Evolutionary conservation across 2,329 filamentous ascomycete genomes (phyloP).

Genomic region (Fusarium robinianum): DNA sequence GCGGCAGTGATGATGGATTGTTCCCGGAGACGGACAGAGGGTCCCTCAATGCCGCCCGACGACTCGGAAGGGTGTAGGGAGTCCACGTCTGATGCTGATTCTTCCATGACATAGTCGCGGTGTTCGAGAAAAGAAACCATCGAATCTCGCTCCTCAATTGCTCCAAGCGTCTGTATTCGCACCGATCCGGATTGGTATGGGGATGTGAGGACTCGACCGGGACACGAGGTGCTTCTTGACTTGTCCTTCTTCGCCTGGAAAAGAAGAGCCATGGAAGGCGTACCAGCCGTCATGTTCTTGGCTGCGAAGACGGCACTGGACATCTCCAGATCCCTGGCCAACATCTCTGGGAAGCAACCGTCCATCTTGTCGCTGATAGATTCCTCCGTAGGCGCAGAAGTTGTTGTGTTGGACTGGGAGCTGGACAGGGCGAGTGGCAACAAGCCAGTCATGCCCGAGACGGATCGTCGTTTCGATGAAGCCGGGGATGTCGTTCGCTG

Average conservation of each 20-base stretch:
- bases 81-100: conserved; percentile 41
- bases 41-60: conserved; percentile 40
- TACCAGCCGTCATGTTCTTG: conserved; percentile 57
- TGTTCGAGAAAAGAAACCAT: conserved; percentile 43
- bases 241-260: conserved; percentile 33
- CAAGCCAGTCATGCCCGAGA: conserved; percentile 47
- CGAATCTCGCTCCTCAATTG: conserved; percentile 45
- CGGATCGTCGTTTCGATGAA: conserved; percentile 40
- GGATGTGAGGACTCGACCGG: conserved; percentile 30
- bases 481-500: conserved; percentile 25
- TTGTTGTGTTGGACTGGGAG: conserved; percentile 33
- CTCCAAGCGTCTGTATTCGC: conserved; percentile 39
- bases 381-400: conserved; percentile 30
- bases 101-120: conserved; percentile 24
- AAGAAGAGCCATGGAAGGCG: conserved; percentile 47
- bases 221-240: conserved; percentile 18
- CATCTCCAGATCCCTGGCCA: conserved; percentile 58
- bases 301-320: conserved; percentile 54
- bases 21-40: conserved; percentile 41
- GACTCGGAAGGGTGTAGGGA: conserved; percentile 39
- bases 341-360: conserved; percentile 59
- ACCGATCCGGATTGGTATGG: conserved; percentile 40
- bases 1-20: conserved; percentile 44
- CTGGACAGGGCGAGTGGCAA: conserved; percentile 44
- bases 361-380: conserved; percentile 39